phyloP scores from a whole-genome alignment of 140 eudicot species.

The Ambrosia hybrid region DNA sequence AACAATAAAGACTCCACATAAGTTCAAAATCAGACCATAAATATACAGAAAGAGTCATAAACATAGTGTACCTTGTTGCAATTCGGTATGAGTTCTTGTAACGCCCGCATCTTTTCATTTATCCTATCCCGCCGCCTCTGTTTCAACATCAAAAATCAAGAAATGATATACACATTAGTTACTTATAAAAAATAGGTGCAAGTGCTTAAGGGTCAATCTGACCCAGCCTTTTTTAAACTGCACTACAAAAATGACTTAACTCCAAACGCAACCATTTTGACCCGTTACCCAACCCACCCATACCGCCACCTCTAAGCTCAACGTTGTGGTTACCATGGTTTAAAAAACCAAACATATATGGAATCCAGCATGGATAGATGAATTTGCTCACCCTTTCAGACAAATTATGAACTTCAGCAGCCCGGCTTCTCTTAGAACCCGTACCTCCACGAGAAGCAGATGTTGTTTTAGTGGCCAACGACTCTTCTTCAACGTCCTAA shows the following conservation, averaged over 20 bases:
- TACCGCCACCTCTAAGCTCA: no score
- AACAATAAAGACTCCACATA: conserved; percentile 9
- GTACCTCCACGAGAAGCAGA: conserved; percentile 58
- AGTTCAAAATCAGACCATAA: background rate
- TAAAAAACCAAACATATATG: no score
- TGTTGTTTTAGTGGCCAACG: conserved; percentile 49
- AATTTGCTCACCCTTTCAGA: background rate
- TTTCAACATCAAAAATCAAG: conserved; percentile 25
- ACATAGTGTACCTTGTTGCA: conserved; percentile 80
- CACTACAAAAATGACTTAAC: no score
- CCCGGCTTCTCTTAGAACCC: conserved; percentile 93
- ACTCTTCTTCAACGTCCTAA: conserved; percentile 58
- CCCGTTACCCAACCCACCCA: background rate
- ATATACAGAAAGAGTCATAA: background rate
- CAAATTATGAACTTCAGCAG: conserved; percentile 97
- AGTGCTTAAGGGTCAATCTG: no score
- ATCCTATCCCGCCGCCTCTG: conserved; percentile 99
- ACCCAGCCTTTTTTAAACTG: no score
- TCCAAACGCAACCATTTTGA: no score
- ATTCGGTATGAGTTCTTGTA: conserved; percentile 98
- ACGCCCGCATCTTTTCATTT: conserved; percentile 97
- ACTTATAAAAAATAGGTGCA: background rate
- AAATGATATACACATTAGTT: background rate
- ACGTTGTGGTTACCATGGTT: no score
- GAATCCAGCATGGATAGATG: no score